These are phyloP conservation scores for Fusarium palustre DNA, from an alignment of 2,329 filamentous ascomycete species.

Conservation along the genomic window DNA sequence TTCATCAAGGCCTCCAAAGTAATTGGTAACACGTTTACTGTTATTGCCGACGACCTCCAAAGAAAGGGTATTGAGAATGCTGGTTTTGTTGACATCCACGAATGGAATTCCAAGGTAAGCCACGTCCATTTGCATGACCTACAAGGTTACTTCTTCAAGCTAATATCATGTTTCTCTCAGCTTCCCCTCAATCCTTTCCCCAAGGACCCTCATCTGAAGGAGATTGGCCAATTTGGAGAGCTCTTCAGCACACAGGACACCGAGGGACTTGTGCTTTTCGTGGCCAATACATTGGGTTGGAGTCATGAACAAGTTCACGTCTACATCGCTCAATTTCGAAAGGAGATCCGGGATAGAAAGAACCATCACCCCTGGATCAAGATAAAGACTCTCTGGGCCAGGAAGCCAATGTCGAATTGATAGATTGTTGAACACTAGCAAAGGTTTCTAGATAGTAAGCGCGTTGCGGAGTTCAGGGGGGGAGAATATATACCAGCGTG, in stretches of 20 bases:
- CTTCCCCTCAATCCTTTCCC: constrained; percentile 32
- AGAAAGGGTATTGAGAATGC: constrained; percentile 17
- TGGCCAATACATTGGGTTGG: constrained; percentile 37
- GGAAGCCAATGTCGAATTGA: constrained; percentile 3
- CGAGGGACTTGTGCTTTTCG: constrained; percentile 32
- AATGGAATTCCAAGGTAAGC: constrained; percentile 33
- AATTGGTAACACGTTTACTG: constrained; percentile 36
- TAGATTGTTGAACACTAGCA: background rate
- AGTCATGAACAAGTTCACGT: constrained; percentile 21
- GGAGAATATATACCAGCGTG: background rate
- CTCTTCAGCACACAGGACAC: constrained; percentile 37
- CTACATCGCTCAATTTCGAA: constrained; percentile 30
- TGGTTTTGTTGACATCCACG: constrained; percentile 32
- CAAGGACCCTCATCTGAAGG: constrained; percentile 33
- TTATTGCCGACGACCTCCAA: constrained; percentile 29
- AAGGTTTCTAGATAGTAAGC: background rate
- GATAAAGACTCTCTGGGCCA: constrained; percentile 14
- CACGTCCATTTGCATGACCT: rapidly evolving
- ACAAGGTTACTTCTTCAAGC: background rate
- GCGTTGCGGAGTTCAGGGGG: too few species aligned
- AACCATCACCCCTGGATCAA: constrained; percentile 31
- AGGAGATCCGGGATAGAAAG: constrained; percentile 24
- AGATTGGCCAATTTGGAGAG: constrained; percentile 37
- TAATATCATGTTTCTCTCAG: background rate
- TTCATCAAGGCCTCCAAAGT: constrained; percentile 31